Evolutionary conservation across 2,329 filamentous ascomycete species (phyloP), one percentile per base, ranked within the genome.

Genomic region (Phoma herbarum): DNA sequence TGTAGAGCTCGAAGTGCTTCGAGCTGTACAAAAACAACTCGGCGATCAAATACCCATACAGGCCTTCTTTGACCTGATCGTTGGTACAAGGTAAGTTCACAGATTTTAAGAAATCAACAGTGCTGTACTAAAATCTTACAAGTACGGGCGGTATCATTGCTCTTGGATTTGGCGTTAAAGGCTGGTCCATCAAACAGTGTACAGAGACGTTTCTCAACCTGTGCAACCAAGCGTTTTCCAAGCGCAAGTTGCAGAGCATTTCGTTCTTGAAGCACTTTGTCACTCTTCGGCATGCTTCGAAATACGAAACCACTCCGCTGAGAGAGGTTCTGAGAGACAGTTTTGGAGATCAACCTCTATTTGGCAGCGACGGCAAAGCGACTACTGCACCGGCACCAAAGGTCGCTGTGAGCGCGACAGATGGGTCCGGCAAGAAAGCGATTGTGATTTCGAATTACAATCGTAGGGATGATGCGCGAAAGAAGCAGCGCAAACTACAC

Each of bases 1-100:
- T 23, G 78, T 81, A 1, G 77, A 80, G 45, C 67, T 84, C 2
- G 77, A 80, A 59, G 73, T 81, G 0, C 69, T 84, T 4, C 62
- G 72, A 25, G 65, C 68, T 4, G 75, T 84, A 10, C 77, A 83
- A 60, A 68, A 67, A 22, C 70, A 70, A 4, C 62, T 83, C 1
- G 79, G 77, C 2, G 66, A 71, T 9, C 67, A 71, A 5, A 60
- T 84, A 2, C 74, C 76, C 0, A 76, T 83, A 2, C 79, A 78
- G 47, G 67, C 67, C 3, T 83, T 84, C 66, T 83, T 84, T 57
- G 82, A 84, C 56, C 73, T 84, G 2, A 79, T 84, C 20, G 77
- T 68, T 4, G 68, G 68, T 11, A 69, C 65, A 4, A 68, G 67
- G 68, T 67, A 22, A 41, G 54, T 14, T 46, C 75, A 2, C 12